A percentile compares a stretch with the other conserved stretches of the same genome.
Conservation (phyloP, 129 eudicot genomes). For the Rutidosis leptorrhynchoides region DNA sequence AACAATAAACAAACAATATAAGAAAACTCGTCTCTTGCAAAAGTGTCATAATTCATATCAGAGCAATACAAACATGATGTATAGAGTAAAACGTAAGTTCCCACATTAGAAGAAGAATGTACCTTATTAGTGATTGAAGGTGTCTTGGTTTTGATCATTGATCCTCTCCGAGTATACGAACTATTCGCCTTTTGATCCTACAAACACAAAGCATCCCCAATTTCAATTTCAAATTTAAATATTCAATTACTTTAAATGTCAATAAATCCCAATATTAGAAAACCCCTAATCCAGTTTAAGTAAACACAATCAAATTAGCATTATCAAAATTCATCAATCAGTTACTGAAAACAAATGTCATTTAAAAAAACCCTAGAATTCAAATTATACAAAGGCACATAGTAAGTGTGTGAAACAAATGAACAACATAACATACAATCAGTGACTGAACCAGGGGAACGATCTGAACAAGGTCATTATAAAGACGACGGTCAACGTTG, state of each 20-base stretch:
- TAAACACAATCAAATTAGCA: background rate
- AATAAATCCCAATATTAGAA: background rate
- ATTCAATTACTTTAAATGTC: slow-evolving; percentile 5
- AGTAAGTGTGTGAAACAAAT: background rate
- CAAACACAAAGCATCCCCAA: slow-evolving; percentile 20
- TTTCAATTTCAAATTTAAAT: slow-evolving; percentile 18
- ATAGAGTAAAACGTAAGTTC: background rate
- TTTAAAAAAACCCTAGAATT: background rate
- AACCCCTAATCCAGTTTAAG: background rate
- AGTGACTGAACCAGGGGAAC: slow-evolving; percentile 94
- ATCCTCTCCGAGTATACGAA: slow-evolving; percentile 83
- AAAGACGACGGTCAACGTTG: slow-evolving; percentile 68
- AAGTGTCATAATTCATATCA: background rate
- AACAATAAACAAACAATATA: background rate
- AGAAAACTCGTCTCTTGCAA: background rate
- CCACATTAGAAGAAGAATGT: slow-evolving; percentile 22
- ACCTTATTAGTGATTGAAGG: slow-evolving; percentile 84
- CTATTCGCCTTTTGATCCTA: slow-evolving; percentile 74
- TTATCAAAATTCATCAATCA: background rate
- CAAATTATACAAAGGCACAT: background rate
- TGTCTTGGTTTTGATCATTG: slow-evolving; percentile 82
- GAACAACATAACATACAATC: slow-evolving; percentile 45
- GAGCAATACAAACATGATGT: slow-evolving; percentile 10
- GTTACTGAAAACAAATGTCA: background rate
- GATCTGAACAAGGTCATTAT: slow-evolving; percentile 70